Base-by-base conservation (phyloP, 768 basidiomycete genomes). In the Tricholoma bakamatsutake region DNA sequence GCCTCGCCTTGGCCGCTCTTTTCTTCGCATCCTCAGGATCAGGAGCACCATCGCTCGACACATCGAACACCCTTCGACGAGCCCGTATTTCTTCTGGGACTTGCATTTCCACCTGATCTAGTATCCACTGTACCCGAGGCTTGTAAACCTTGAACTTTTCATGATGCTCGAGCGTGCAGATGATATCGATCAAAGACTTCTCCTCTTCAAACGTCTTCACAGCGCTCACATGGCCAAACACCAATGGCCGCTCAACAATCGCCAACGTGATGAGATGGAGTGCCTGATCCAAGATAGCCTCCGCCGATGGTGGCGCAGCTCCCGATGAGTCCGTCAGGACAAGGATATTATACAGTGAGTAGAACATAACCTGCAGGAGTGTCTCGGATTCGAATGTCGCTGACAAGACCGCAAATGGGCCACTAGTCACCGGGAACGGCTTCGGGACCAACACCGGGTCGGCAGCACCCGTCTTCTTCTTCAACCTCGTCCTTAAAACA, bases 211-310 rank as follows among this genome's bases (percentile, higher is more conserved):
- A 90, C 1, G 66, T 59, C 60, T 81, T 82, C 50, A 74, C 64
- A 0, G 79, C 76, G 9, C 83, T 78, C 9, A 87, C 72, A 5
- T 72, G 69, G 39, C 85, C 82, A 63, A 97, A 93, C 5, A 73
- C 69, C 5, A 71, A 70, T 0, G 82, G 76, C 4, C 84, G 78
- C 61, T 93, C 87, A n/a, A 89, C 80, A 12, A 94, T 68, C 2
- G 85, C 90, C 15, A 96, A 74, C 87, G 93, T 93, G 53, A 87
- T 71, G 35, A 99, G 82, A 67, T 96, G 90, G 13, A 98, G 73
- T 0, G 83, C 83, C 60, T 94, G 89, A 68, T 98, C 96, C 17
- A 98, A 77, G 55, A 98, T 88, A 3, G 90, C 90, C 64, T 98
- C 96, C 1, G 87, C 84, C 0, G 88, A 90, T 6, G 88, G 81